Evolutionary conservation across 2,329 filamentous ascomycete species (phyloP).

Genomic region (Colletotrichum zoysiae): DNA sequence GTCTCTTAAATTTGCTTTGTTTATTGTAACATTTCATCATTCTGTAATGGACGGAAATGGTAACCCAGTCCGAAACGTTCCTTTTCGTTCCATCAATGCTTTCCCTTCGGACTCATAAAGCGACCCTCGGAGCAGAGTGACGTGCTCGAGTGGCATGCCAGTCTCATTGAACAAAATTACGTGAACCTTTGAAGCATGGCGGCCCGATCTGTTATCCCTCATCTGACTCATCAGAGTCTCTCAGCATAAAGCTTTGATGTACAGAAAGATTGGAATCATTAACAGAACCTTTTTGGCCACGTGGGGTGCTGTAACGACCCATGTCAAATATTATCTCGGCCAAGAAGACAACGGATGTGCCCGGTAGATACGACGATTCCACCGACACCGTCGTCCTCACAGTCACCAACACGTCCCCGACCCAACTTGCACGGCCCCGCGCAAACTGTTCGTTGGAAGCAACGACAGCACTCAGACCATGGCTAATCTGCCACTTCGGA

Average conservation of each 20-base stretch:
- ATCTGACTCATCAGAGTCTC: too few relatives aligned
- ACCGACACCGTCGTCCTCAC: not conserved
- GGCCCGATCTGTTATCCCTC: too few relatives aligned
- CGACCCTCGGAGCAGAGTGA: too few relatives aligned
- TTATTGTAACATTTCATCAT: too few relatives aligned
- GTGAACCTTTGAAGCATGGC: too few relatives aligned
- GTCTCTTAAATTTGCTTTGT: too few relatives aligned
- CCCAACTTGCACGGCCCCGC: not conserved
- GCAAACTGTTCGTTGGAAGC: not conserved
- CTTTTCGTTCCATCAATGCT: too few relatives aligned
- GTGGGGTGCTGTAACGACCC: not conserved
- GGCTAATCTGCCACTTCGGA: not conserved
- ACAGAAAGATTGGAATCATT: not conserved
- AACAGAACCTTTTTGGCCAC: not conserved
- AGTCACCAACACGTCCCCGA: not conserved
- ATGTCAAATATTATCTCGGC: slow-evolving; percentile 3
- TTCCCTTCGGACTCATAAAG: too few relatives aligned
- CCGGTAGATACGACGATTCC: not conserved
- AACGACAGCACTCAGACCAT: not conserved
- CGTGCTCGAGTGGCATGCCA: too few relatives aligned
- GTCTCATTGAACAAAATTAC: too few relatives aligned
- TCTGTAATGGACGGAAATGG: too few relatives aligned
- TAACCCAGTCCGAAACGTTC: too few relatives aligned
- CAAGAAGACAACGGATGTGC: not conserved
- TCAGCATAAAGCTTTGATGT: not conserved